Evolutionary conservation across 768 basidiomycete species (phyloP), one percentile per base, ranked within the genome.

Genomic region (Hemileccinum rubropunctum): DNA sequence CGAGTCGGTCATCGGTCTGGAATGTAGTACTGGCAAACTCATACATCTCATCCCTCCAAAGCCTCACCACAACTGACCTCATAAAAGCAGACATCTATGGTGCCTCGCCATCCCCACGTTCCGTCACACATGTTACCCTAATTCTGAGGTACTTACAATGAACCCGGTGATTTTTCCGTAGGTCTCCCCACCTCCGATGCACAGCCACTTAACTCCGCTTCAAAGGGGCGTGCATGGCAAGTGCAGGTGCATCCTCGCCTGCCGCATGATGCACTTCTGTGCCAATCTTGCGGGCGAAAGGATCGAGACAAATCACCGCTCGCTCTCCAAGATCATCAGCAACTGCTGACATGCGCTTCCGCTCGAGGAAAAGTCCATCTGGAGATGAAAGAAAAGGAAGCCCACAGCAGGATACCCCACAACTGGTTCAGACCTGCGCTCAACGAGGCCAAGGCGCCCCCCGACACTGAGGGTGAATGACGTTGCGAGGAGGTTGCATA

Each of bases 321-420:
- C 75, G 1, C 66, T 78, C 11, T 78, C 76, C 2, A 77, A 76
- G 60, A 78, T 77, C 51, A 74, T 78, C 21, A 73, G 75, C 6
- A 76, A 76, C 48, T 76, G 73, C 56, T 91, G 88, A 88, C 78
- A 82, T 20, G 66, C 81, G 0, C 78, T 91, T 3, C 84, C 86
- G 0, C 75, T 81, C 14, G 79, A 83, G 14, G 85, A 91, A 65
- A 86, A 85, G 61, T 76, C 76, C 4, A 72, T 80, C 14, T 91
- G 88, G 88, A 89, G 60, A 68, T 77, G 30, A 78, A 78, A 39
- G 87, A 82, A 20, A 88, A 88, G 68, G 84, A 82, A 0, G 83
- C 81, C 26, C 88, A 91, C 48, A 72, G 72, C 33, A 73, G 70
- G 50, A 86, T 86, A 62, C 87, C 88, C 0, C 77, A 86, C 55